Evolutionary conservation across 1,284 basidiomycete genomes (phyloP).

Genomic region (Pascua sp.): DNA sequence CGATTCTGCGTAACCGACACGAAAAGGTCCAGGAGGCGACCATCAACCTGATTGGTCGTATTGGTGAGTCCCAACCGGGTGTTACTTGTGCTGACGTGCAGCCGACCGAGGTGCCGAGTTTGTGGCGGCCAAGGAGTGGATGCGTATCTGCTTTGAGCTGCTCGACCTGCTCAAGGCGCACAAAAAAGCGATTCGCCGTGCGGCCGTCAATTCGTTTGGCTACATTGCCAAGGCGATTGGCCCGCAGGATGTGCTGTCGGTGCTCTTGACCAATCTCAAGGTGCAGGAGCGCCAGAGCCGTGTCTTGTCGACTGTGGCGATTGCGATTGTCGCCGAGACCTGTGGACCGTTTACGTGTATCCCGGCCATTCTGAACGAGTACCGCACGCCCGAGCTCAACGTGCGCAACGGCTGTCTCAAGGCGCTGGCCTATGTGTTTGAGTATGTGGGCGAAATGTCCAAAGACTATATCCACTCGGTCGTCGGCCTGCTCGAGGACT

Average conservation of each 20-base stretch:
- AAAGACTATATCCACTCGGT: slow-evolving; percentile 98
- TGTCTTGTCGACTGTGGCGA: slow-evolving; percentile 97
- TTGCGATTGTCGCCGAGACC: slow-evolving; percentile 92
- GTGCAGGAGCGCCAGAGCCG: slow-evolving; percentile 99
- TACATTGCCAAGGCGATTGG: slow-evolving; percentile 99
- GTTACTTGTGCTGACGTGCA: slow-evolving; percentile 29
- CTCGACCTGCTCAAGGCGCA: slow-evolving; percentile 97
- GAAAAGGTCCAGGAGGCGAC: slow-evolving; percentile 99
- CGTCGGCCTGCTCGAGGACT: slow-evolving; percentile 95
- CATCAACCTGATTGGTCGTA: slow-evolving; percentile 98
- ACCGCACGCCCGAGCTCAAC: slow-evolving; percentile 95
- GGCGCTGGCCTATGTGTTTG: slow-evolving; percentile 96
- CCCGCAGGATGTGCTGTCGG: slow-evolving; percentile 95
- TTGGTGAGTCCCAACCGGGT: slow-evolving; percentile 58
- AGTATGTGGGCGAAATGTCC: slow-evolving; percentile 99
- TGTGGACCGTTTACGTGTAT: slow-evolving; percentile 99
- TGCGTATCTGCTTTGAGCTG: slow-evolving; percentile 99
- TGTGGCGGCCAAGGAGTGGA: slow-evolving; percentile 98
- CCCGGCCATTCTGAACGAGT: slow-evolving; percentile 97
- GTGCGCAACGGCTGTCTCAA: slow-evolving; percentile 99
- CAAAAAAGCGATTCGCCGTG: slow-evolving; percentile 97
- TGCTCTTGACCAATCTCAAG: slow-evolving; percentile 91
- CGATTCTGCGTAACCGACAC: slow-evolving; percentile 96
- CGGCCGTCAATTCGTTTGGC: slow-evolving; percentile 98
- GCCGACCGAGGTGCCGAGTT: slow-evolving; percentile 98